Percentiles rank a stretch among this genome's conserved stretches.
These are phyloP conservation scores for Epichloe amarillans DNA, from an alignment of 2,329 filamentous ascomycete species.

Conservation along the genomic window DNA sequence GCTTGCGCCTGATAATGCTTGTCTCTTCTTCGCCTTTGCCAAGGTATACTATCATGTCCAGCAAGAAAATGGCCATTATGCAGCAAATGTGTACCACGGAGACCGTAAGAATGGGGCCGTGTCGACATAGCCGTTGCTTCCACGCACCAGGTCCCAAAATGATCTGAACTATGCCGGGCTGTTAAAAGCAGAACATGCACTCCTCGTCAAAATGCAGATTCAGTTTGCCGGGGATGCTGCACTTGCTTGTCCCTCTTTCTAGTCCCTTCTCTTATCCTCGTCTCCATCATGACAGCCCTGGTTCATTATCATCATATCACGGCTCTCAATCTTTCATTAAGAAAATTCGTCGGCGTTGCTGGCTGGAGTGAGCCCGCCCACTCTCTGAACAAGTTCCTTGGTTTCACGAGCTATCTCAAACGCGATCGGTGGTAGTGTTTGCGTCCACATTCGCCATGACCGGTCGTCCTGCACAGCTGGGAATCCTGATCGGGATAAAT, in stretches of 20 bases:
- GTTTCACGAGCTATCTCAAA: conserved; percentile 75
- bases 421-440: conserved; percentile 67
- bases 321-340: conserved; percentile 14
- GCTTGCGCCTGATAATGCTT: background rate
- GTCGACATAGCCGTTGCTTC: background rate
- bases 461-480: conserved; percentile 34
- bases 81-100: background rate
- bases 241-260: background rate
- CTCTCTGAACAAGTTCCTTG: conserved; percentile 50
- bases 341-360: conserved; percentile 33
- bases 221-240: background rate
- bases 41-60: background rate
- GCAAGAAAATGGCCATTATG: background rate
- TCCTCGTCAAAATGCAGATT: background rate
- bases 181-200: background rate
- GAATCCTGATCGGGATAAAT: conserved; percentile 32
- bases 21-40: background rate
- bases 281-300: background rate
- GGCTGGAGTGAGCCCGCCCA: conserved; percentile 23
- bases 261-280: background rate
- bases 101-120: background rate
- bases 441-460: conserved; percentile 51
- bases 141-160: background rate
- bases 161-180: background rate
- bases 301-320: conserved; percentile 1